Percentiles rank a stretch among this genome's conserved stretches.
phyloP scores from a whole-genome alignment of 2,329 filamentous ascomycete genomes.

The Anisogramma anomala region DNA sequence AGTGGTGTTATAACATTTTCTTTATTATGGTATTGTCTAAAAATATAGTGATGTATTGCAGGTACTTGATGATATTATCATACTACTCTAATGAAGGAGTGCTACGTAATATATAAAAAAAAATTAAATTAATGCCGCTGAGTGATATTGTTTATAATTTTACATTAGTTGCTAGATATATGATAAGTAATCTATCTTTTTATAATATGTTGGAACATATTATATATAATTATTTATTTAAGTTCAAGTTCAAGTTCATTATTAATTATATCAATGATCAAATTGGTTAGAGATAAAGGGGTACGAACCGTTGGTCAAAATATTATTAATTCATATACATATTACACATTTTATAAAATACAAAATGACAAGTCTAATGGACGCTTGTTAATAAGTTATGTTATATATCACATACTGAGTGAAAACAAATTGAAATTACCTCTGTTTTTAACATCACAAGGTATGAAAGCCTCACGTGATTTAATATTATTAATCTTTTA shows the following conservation, averaged over 20 bases:
- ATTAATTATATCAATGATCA: not conserved
- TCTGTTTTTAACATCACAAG: not conserved
- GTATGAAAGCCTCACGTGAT: too few species aligned
- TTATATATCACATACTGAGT: not conserved
- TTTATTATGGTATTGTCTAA: not conserved
- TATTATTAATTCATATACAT: not conserved
- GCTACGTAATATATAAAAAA: not conserved
- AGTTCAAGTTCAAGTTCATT: not conserved
- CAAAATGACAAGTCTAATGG: not conserved
- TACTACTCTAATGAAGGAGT: not conserved
- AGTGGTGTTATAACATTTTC: not conserved
- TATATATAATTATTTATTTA: not conserved
- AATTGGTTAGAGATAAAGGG: not conserved
- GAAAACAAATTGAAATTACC: not conserved
- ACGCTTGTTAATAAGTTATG: not conserved
- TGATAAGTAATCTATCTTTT: not conserved
- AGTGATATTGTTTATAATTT: not conserved
- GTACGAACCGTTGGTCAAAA: not conserved
- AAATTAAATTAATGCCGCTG: not conserved
- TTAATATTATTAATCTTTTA: too few species aligned
- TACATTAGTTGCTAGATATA: not conserved
- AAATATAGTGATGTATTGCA: not conserved
- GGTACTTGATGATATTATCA: not conserved
- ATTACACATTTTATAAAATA: not conserved
- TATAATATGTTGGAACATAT: not conserved